Evolutionary conservation across 2,329 filamentous ascomycete genomes (phyloP).

Genomic region (Ceratocystis huliohia): DNA sequence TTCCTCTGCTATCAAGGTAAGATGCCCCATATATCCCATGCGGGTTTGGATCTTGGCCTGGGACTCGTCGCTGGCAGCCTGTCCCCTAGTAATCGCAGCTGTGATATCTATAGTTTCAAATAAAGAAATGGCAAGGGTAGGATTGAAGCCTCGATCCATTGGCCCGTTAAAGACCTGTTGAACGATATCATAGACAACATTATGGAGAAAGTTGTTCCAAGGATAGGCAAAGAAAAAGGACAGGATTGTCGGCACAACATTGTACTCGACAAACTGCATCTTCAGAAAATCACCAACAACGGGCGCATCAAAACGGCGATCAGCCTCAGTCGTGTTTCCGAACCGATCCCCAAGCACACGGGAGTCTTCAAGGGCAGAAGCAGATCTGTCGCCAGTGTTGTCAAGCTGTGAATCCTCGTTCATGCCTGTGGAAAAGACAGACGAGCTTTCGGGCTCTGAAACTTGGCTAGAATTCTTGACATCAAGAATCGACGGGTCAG

Average conservation of each 20-base stretch:
- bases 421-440: constrained; percentile 19
- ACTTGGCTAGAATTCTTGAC: constrained; percentile 20
- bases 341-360: neutral
- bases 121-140: constrained; percentile 75
- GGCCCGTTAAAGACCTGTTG: constrained; percentile 98
- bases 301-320: neutral
- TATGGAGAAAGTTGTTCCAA: constrained; percentile 99
- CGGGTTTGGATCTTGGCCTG: constrained; percentile 76
- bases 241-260: constrained; percentile 91
- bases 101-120: constrained; percentile 87
- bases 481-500: constrained; percentile 17
- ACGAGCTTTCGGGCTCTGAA: constrained; percentile 20
- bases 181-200: constrained; percentile 96
- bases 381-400: constrained; percentile 2
- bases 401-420: constrained; percentile 17
- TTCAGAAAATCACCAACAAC: constrained; percentile 93
- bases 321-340: neutral
- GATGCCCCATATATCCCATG: constrained; percentile 95
- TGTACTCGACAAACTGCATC: constrained; percentile 89
- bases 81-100: constrained; percentile 80
- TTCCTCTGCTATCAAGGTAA: constrained; percentile 94
- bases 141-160: constrained; percentile 92
- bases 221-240: constrained; percentile 97
- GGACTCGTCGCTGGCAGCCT: constrained; percentile 73
- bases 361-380: constrained; percentile 11